Conservation (phyloP, 345 rosid genomes). For the Moringa oleifera region DNA sequence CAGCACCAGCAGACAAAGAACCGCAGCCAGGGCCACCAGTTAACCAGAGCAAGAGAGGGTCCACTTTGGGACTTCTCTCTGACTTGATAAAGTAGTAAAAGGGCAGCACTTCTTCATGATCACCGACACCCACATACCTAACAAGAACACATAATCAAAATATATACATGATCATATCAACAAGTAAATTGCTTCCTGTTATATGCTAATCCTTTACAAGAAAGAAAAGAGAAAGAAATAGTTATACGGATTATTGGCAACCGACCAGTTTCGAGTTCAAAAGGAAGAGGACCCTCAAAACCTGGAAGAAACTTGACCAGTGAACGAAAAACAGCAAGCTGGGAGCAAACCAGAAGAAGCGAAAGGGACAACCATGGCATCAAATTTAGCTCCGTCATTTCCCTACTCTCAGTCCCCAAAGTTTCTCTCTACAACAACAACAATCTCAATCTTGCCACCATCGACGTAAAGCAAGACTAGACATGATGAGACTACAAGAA, state of each 20-base stretch:
- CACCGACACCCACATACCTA: conserved; percentile 59
- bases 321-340: neutral
- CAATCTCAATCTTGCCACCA: no score
- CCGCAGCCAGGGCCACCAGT: conserved; percentile 86
- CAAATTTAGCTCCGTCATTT: no score
- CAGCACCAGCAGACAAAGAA: conserved; percentile 33
- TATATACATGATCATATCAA: neutral
- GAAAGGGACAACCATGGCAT: neutral
- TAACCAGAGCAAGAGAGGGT: conserved; percentile 67
- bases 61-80: conserved; percentile 40
- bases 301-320: conserved; percentile 53
- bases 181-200: no score
- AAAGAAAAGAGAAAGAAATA: no score
- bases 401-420: no score
- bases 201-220: no score
- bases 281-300: conserved; percentile 60
- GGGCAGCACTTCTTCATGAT: conserved; percentile 38
- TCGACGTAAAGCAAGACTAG: no score
- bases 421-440: no score
- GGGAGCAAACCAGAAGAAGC: neutral
- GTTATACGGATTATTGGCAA: no score
- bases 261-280: conserved; percentile 65
- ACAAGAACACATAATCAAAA: no score
- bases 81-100: conserved; percentile 64
- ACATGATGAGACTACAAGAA: no score